Evolutionary conservation across 2,329 filamentous ascomycete species (phyloP), one percentile per base, ranked within the genome.

Genomic region (Knufia petricola): DNA sequence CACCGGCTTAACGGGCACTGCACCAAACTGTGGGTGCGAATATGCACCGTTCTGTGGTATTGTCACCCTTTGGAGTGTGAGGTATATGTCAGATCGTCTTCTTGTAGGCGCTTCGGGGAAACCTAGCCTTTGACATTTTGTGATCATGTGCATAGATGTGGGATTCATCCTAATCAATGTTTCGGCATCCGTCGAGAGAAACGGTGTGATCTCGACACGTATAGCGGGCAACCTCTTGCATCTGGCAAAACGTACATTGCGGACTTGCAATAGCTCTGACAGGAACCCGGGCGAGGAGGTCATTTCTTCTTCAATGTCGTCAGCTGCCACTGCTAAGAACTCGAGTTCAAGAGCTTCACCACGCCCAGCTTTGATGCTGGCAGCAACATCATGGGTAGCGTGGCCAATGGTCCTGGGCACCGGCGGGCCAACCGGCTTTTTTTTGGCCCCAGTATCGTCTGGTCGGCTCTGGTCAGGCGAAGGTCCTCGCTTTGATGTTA

Each of bases 91-190:
- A 9, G 88, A 95, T 59, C 94, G 77, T 13, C 85, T 76, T 62
- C 87, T 89, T 0, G 84, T 88, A 0, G 92, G 90, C 1, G 89
- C 89, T 10, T 89, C 89, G 2, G 90, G 87, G 63, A 98, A 96
- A 1, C 89, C 92, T 64, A 96, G 89, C 63, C 92, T 92, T 59
- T 76, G 84, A 0, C 89, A 94, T 64, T 84, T 84, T 50, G 76
- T 75, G 51, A 96, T 78, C 45, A 84, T 82, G 44, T 94, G 84
- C 12, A 98, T 78, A 12, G 94, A 69, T 0, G 90, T 96, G 0
- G 92, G 92, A 2, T 87, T 95, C 41, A 84, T 81, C 60, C 85
- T 87, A 61, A 96, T 84, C 34, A 98, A 75, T 0, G 70, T 72
- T 55, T 94, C 87, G 1, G 87, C 81, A 59, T 96, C 87, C 1